These are phyloP conservation scores for Proliferodiscus dingleyae DNA, from an alignment of 2,329 filamentous ascomycete species.

Conservation along the genomic window DNA sequence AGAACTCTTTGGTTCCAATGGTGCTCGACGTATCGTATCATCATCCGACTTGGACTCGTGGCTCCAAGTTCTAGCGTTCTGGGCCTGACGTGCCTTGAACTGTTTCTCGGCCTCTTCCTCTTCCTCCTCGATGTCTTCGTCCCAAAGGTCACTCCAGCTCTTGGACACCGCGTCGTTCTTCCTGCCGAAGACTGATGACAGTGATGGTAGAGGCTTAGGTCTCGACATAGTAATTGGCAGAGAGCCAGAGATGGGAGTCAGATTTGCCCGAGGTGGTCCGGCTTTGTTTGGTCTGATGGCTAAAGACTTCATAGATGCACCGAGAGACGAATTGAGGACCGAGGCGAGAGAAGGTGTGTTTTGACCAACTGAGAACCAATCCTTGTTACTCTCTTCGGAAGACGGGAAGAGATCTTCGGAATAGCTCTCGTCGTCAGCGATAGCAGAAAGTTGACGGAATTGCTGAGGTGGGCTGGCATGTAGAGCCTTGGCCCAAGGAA, in stretches of 20 bases:
- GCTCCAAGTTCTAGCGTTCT: constrained; percentile 75
- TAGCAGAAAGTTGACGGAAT: constrained; percentile 80
- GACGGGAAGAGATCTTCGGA: constrained; percentile 77
- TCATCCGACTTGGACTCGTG: constrained; percentile 48
- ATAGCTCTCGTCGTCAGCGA: constrained; percentile 74
- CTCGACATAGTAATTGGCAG: constrained; percentile 77
- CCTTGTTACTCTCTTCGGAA: constrained; percentile 63
- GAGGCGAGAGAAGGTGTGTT: constrained; percentile 81
- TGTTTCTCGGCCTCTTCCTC: constrained; percentile 60
- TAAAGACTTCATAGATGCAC: constrained; percentile 73
- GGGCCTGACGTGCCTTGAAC: constrained; percentile 52
- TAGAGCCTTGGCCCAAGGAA: constrained; percentile 92
- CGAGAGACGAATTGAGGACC: constrained; percentile 76
- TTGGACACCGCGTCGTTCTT: constrained; percentile 80
- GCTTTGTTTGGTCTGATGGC: constrained; percentile 46
- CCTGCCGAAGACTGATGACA: constrained; percentile 71
- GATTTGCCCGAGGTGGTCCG: constrained; percentile 46
- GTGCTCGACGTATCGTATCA: constrained; percentile 43
- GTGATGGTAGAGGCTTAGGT: constrained; percentile 56
- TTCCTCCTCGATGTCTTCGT: constrained; percentile 79
- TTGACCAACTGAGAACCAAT: constrained; percentile 74
- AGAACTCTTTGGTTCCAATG: constrained; percentile 50
- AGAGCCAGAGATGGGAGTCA: constrained; percentile 60
- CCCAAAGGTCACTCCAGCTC: constrained; percentile 99
- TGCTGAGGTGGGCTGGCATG: constrained; percentile 67